Evolutionary conservation across 257 asterid species (phyloP), one percentile per base, ranked within the genome.

Genomic region (Verbascum thapsus): DNA sequence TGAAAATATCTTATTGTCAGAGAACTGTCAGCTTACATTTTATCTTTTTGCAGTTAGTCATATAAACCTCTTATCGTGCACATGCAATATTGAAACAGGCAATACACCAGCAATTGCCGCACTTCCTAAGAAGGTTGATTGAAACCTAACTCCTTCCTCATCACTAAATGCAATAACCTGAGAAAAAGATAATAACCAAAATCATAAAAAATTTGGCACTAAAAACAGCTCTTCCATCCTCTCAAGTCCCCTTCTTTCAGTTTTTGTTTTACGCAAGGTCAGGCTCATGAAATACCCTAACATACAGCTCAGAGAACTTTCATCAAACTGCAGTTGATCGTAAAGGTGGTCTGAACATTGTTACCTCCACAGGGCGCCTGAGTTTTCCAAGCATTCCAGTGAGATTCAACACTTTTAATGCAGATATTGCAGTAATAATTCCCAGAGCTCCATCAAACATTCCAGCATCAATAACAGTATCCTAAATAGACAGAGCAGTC

Each of bases 101-200:
- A 94, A 73, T 61, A 84, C 80, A 72, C 97, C 99, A 68, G 99
- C 95, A 80, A 90, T 84, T 53, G 96, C 99, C 68, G 99, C 97
- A 80, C 97, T 94, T 66, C 99, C 99, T 75, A 94, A 76, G 83
- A 90, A 94, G 63, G 99, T 94, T 2, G 97, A 83, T 58, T 90
- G 99, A 68, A 94, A 94, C 79, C 97, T 82, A 39, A 90, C 99
- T 75, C 99, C 97, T 79, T 94, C 99, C 85, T 94, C 99, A 40
- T 94, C 99, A 71, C 99, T 85, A 66, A 94, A 94, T 39, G 99
- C 97, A 67, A 94, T 83, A 42, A 90, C 94, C 97, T 90, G 81
- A 39, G 60, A 16, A 44, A 45, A 5, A 5, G 32, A 53, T 11
- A 53, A 66, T 30, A 48, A 20, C 55, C 57, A 57, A 60, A 53